These are phyloP conservation scores for Diophrys sp. DNA, from an alignment of 73 alveolate genomes.

Conservation along the genomic window DNA sequence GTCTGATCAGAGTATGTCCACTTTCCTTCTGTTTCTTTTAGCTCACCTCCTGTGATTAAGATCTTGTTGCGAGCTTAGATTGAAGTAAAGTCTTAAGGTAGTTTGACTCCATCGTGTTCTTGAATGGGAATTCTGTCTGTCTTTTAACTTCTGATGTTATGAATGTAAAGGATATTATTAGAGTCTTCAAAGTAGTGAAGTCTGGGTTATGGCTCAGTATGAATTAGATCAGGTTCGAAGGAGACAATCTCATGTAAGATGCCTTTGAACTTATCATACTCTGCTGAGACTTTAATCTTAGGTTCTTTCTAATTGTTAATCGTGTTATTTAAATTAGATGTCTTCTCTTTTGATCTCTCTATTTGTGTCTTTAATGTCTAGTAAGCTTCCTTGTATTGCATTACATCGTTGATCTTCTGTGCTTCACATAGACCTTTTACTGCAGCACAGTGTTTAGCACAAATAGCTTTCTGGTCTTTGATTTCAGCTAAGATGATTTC, in stretches of 20 bases:
- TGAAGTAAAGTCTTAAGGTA: slow-evolving; percentile 38
- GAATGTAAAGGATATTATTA: slow-evolving; percentile 33
- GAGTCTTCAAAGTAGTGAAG: slow-evolving; percentile 48
- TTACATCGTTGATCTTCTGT: slow-evolving; percentile 14
- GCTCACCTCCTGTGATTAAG: slow-evolving; percentile 46
- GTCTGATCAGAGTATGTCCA: slow-evolving; percentile 40
- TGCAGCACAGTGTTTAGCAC: slow-evolving; percentile 8
- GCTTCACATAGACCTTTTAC: slow-evolving; percentile 3
- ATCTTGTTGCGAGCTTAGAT: slow-evolving; percentile 40
- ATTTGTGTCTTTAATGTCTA: slow-evolving; percentile 7
- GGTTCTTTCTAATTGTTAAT: slow-evolving; percentile 40
- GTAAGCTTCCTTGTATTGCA: slow-evolving; percentile 6
- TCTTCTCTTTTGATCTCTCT: slow-evolving; percentile 12
- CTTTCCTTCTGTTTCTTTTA: slow-evolving; percentile 40
- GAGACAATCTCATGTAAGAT: slow-evolving; percentile 42
- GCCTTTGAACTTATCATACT: slow-evolving; percentile 51
- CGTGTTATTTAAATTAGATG: slow-evolving; percentile 9
- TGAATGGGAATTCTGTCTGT: slow-evolving; percentile 31
- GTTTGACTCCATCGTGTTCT: slow-evolving; percentile 17
- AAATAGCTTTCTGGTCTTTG: not conserved
- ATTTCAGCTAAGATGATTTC: slow-evolving; percentile 16
- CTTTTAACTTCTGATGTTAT: slow-evolving; percentile 30
- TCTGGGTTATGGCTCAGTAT: slow-evolving; percentile 39
- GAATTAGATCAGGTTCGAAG: slow-evolving; percentile 52
- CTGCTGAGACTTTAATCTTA: slow-evolving; percentile 33